Percentiles rank a stretch among this genome's conserved stretches.
Conservation (phyloP, 2,329 filamentous ascomycete species). For the Paecilomyces dactylethromorphus region DNA sequence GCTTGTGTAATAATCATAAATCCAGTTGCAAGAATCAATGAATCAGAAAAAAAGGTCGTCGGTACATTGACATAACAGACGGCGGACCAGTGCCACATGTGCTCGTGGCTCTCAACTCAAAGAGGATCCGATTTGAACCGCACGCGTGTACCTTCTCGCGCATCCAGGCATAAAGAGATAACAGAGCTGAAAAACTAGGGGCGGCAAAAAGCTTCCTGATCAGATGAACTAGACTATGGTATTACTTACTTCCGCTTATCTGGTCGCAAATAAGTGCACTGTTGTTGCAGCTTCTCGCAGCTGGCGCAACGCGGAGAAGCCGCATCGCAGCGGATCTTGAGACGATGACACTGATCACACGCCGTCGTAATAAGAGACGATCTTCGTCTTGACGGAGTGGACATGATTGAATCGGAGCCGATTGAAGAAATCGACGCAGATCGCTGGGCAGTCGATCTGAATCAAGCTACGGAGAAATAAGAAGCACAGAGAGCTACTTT, state of each 20-base stretch:
- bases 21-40: not conserved
- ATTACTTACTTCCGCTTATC: slow-evolving; percentile 9
- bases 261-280: slow-evolving; percentile 10
- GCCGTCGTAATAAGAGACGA: slow-evolving; percentile 7
- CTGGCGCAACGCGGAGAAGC: slow-evolving; percentile 8
- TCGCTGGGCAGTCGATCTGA: not conserved
- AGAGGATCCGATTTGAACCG: not conserved
- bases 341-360: slow-evolving; percentile 10
- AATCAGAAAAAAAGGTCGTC: not conserved
- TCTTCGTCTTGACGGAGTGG: slow-evolving; percentile 2
- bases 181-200: not conserved
- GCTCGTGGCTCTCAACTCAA: not conserved
- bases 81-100: not conserved
- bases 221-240: not conserved
- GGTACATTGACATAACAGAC: not conserved
- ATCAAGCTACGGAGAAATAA: not conserved
- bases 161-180: not conserved
- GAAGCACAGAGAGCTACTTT: not conserved
- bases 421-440: not conserved
- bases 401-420: not conserved
- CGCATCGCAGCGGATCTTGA: slow-evolving; percentile 11
- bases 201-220: not conserved
- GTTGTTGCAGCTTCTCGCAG: slow-evolving; percentile 6
- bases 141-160: not conserved
- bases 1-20: not conserved